phyloP scores from a whole-genome alignment of 2,329 filamentous ascomycete genomes.

The Aschersonia sp. region DNA sequence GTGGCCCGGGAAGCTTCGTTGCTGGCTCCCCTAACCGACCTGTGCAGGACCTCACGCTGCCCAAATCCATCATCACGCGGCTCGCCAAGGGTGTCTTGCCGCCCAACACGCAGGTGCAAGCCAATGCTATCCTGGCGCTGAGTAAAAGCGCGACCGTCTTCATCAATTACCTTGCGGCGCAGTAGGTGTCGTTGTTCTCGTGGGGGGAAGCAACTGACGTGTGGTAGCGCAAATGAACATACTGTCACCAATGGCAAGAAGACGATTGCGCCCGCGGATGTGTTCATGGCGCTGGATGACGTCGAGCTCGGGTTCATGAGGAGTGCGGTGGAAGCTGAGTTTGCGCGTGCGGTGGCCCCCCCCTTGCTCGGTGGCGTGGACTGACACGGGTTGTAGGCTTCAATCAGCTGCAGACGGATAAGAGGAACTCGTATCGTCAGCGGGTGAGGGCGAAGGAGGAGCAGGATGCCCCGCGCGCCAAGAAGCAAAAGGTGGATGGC shows the following conservation, averaged over 20 bases:
- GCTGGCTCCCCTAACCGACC: background rate
- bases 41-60: conserved; percentile 55
- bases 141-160: conserved; percentile 75
- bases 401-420: conserved; percentile 58
- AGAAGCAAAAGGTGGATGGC: conserved; percentile 27
- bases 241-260: conserved; percentile 56
- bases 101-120: conserved; percentile 70
- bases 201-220: background rate
- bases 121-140: conserved; percentile 65
- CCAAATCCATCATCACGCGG: conserved; percentile 68
- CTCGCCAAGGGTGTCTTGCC: conserved; percentile 70
- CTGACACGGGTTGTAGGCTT: conserved; percentile 35
- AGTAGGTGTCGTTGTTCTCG: conserved; percentile 33
- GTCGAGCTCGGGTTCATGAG: conserved; percentile 63
- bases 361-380: background rate
- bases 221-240: conserved; percentile 54
- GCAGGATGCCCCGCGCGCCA: conserved; percentile 18
- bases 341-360: conserved; percentile 43
- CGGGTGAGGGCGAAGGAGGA: conserved; percentile 49
- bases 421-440: conserved; percentile 58
- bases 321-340: conserved; percentile 56
- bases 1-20: background rate
- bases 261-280: conserved; percentile 62
- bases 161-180: conserved; percentile 62
- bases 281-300: conserved; percentile 64